A percentile compares a stretch with the other conserved stretches of the same genome.
Evolutionary conservation across 2,329 filamentous ascomycete species (phyloP).

Genomic region (Graphilbum sp.): DNA sequence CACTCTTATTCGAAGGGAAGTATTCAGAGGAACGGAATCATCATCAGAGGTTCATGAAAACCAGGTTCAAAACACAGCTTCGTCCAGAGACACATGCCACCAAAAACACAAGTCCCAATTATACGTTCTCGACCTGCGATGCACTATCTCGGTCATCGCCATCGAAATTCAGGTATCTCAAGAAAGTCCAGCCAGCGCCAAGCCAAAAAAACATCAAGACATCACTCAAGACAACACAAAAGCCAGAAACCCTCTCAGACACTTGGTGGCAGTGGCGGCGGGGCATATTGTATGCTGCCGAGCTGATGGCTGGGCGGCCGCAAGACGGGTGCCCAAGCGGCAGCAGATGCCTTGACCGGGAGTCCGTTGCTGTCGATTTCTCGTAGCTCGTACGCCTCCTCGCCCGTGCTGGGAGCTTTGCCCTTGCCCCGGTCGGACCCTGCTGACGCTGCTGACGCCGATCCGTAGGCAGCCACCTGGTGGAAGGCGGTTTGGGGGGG

Average conservation of each 20-base stretch:
- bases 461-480: background rate
- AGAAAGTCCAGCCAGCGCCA: background rate
- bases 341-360: background rate
- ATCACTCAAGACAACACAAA: background rate
- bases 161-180: background rate
- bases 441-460: background rate
- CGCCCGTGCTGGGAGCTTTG: constrained; percentile 16
- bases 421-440: constrained; percentile 21
- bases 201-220: background rate
- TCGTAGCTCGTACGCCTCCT: constrained; percentile 32
- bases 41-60: too few relatives aligned
- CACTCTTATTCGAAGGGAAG: too few relatives aligned
- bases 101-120: background rate
- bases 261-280: too few relatives aligned
- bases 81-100: background rate
- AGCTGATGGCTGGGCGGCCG: constrained; percentile 24
- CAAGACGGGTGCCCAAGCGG: constrained; percentile 22
- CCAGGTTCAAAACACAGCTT: too few relatives aligned
- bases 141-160: constrained; percentile 8
- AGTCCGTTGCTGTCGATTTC: constrained; percentile 22
- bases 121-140: constrained; percentile 6
- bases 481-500: background rate
- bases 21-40: too few relatives aligned
- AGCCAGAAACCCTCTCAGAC: constrained; percentile 1
- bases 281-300: constrained; percentile 2